Base-by-base conservation (phyloP, 306 rosid genomes). In the Carpinus viminea region DNA sequence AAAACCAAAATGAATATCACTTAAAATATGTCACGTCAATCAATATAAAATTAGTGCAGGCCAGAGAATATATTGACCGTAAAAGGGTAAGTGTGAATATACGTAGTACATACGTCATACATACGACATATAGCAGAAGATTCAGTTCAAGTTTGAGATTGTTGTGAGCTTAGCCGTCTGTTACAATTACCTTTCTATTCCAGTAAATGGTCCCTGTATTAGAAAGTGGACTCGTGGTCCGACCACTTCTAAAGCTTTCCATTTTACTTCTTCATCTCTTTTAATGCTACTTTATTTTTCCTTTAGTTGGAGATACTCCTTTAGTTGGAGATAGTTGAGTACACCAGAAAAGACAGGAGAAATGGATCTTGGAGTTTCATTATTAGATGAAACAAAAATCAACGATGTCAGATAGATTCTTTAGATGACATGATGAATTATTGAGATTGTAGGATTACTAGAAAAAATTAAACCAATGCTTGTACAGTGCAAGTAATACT, bases 221-320 rank as follows among this genome's bases (percentile, higher is more conserved):
- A 52, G 21, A 18, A 52, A 76, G 84, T 89, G 88, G 85, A 82
- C 38, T 52, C 75, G 3, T 80, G 92, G 89, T 78, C 92, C 45
- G 7, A 6, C 45, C 90, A 57, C 64, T 73, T 47, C 78, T 65
- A 51, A 18, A 21, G 38, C 41, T 53, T 28, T 60, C 50, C 57
- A 57, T 75, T 31, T 48, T 46, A 28, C 79, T 61, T 53, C 56
- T 41, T 57, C 24, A 12, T 31, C 34, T 31, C 10, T 5, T 54
- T 18, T 24, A 24, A 60, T 64, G 12, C 57, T 65, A 28, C 43
- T 43, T 52, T 36, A 66, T 17, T 38, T 17, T 38, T 20, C 38
- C 53, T 31, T 52, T 59, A 66, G 73, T 15, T 11, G 34, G 7
- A 64, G 24, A 31, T 16, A n/a, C n/a, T 20, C 38, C 53, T 31